phyloP scores from a whole-genome alignment of 805 yeast genomes.

The Cyberlindnera saturnus region DNA sequence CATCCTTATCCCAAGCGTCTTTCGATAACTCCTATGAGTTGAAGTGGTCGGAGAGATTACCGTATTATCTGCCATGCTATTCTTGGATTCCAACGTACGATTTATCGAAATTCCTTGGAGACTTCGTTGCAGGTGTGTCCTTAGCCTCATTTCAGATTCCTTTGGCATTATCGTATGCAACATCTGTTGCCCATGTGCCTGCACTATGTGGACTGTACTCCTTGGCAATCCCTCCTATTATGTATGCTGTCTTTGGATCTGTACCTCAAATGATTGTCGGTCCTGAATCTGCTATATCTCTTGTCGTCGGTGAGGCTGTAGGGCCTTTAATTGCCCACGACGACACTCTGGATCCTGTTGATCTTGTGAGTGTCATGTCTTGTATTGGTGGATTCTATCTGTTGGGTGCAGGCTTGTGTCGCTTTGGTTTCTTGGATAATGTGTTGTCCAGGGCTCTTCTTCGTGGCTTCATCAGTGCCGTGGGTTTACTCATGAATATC shows the following conservation, averaged over 20 bases:
- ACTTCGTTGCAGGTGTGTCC: conserved; percentile 78
- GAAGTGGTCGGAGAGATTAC: conserved; percentile 28
- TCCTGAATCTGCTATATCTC: conserved; percentile 83
- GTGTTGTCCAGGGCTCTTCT: conserved; percentile 71
- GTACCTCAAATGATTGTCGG: conserved; percentile 90
- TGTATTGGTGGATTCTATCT: conserved; percentile 70
- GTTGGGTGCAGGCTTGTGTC: conserved; percentile 67
- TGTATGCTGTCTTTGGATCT: conserved; percentile 73
- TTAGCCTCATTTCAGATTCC: conserved; percentile 91
- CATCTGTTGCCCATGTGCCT: conserved; percentile 78
- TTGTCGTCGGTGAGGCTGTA: conserved; percentile 76
- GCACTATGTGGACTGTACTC: conserved; percentile 76
- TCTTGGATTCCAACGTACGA: conserved; percentile 60
- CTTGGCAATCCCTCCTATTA: conserved; percentile 69
- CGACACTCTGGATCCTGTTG: conserved; percentile 39
- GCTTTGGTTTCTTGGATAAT: conserved; percentile 82
- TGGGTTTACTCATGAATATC: conserved; percentile 76
- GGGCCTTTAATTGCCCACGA: conserved; percentile 45
- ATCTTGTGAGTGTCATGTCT: conserved; percentile 61
- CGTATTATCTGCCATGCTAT: conserved; percentile 62
- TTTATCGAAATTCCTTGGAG: conserved; percentile 39
- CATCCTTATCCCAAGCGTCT: conserved; percentile 5
- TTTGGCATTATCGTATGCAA: conserved; percentile 64
- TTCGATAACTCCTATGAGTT: conserved; percentile 5
- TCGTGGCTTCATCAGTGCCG: conserved; percentile 80